Conservation (phyloP, 2,329 filamentous ascomycete species). For the Blastomyces silverae region DNA sequence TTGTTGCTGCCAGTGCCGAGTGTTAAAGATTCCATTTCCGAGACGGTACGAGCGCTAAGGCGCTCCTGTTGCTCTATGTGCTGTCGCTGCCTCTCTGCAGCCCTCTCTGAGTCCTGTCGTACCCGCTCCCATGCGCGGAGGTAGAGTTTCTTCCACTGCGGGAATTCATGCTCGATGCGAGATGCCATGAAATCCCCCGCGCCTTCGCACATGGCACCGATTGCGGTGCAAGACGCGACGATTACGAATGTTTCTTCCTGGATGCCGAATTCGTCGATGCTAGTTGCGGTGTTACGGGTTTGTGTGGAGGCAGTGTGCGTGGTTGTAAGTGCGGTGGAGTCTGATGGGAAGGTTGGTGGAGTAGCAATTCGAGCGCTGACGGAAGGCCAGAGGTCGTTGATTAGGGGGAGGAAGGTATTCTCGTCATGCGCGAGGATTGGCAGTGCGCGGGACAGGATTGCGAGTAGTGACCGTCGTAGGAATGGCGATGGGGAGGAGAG, state of each 20-base stretch:
- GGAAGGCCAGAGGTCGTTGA: conserved; percentile 88
- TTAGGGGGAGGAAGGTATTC: conserved; percentile 75
- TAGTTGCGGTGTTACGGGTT: conserved; percentile 48
- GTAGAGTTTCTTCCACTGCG: conserved; percentile 40
- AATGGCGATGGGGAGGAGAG: conserved; percentile 75
- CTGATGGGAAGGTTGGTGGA: conserved; percentile 51
- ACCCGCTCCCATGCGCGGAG: conserved; percentile 35
- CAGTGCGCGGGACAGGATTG: conserved; percentile 65
- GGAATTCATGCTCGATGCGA: conserved; percentile 64
- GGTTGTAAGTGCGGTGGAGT: conserved; percentile 34
- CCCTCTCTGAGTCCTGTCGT: conserved; percentile 33
- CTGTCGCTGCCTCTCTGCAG: conserved; percentile 33
- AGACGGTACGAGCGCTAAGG: neutral
- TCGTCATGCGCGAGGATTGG: conserved; percentile 68
- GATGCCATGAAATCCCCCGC: conserved; percentile 76
- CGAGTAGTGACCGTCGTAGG: conserved; percentile 70
- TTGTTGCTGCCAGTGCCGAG: neutral
- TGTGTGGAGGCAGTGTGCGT: conserved; percentile 33
- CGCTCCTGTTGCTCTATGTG: conserved; percentile 12
- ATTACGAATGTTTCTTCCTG: conserved; percentile 49
- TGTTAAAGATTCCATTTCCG: neutral
- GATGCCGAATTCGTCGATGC: conserved; percentile 25
- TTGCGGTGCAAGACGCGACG: conserved; percentile 61
- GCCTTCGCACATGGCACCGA: conserved; percentile 60
- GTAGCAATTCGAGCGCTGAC: conserved; percentile 43